A percentile compares a stretch with the other conserved stretches of the same genome.
Conservation (phyloP, 345 rosid species). For the Sonneratia alba region DNA sequence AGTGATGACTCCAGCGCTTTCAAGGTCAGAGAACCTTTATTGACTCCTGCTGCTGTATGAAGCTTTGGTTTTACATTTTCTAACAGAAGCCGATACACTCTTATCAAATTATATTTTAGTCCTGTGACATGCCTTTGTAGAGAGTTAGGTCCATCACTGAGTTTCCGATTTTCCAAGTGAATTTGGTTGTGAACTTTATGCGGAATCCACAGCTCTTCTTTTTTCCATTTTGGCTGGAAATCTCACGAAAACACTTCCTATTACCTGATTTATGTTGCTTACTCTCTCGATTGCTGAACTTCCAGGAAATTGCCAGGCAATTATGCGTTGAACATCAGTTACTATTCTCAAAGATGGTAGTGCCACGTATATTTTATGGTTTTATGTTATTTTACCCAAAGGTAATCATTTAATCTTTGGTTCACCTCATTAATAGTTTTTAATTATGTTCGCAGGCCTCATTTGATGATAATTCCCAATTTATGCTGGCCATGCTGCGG, state of each 20-base stretch:
- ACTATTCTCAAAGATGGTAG: conserved; percentile 80
- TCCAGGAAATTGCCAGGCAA: conserved; percentile 86
- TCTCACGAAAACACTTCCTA: not conserved
- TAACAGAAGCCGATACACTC: not conserved
- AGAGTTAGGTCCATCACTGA: not conserved
- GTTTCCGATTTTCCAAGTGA: not conserved
- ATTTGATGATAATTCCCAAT: conserved; percentile 83
- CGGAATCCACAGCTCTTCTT: not conserved
- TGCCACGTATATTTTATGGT: not conserved
- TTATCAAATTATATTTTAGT: not conserved
- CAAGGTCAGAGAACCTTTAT: conserved; percentile 35
- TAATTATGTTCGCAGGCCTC: conserved; percentile 55
- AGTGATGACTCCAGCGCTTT: conserved; percentile 72
- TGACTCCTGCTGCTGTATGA: not conserved
- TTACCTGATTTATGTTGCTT: not conserved
- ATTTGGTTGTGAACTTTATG: not conserved
- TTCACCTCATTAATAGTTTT: conserved; percentile 7
- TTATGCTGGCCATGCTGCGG: conserved; percentile 78
- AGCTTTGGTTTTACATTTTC: not conserved
- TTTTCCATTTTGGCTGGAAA: not conserved
- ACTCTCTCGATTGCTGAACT: conserved; percentile 10
- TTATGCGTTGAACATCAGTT: conserved; percentile 75
- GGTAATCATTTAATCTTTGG: not conserved
- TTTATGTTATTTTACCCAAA: not conserved
- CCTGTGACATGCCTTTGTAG: not conserved